Percentiles rank a stretch among this genome's conserved stretches.
Evolutionary conservation across 2,329 filamentous ascomycete genomes (phyloP).

Genomic region (Penicillium hordei): DNA sequence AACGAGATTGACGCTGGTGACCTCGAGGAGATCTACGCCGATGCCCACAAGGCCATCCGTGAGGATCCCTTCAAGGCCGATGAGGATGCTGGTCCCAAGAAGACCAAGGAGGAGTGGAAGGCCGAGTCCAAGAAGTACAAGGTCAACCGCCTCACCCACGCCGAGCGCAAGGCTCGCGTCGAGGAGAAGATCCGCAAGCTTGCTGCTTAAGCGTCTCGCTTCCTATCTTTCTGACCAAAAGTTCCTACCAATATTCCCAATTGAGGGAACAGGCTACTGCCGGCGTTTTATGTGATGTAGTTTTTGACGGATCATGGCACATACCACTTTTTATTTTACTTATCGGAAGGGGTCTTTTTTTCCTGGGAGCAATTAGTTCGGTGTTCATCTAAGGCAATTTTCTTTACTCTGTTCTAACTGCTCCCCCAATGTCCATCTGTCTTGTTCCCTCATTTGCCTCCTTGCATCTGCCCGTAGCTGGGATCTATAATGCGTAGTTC

Average conservation of each 20-base stretch:
- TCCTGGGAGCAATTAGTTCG: slow-evolving; percentile 33
- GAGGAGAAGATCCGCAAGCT: slow-evolving; percentile 89
- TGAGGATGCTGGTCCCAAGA: slow-evolving; percentile 72
- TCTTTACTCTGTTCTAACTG: slow-evolving; percentile 31
- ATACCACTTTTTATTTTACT: slow-evolving; percentile 29
- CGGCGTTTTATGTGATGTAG: slow-evolving; percentile 29
- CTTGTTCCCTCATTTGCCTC: slow-evolving; percentile 28
- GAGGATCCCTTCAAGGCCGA: slow-evolving; percentile 97
- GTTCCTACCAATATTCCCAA: slow-evolving; percentile 23
- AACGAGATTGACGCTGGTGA: slow-evolving; percentile 95
- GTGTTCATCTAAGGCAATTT: slow-evolving; percentile 35
- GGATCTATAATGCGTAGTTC: slow-evolving; percentile 1
- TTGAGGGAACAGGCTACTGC: slow-evolving; percentile 29
- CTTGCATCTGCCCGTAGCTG: slow-evolving; percentile 8
- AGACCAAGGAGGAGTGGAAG: slow-evolving; percentile 98
- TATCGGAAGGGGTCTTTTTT: slow-evolving; percentile 12
- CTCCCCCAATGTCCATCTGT: slow-evolving; percentile 33
- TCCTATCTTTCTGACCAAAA: slow-evolving; percentile 26
- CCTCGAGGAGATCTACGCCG: slow-evolving; percentile 92
- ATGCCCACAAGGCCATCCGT: slow-evolving; percentile 95
- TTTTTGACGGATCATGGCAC: slow-evolving; percentile 34
- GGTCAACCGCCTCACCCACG: slow-evolving; percentile 74
- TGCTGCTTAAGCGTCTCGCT: slow-evolving; percentile 41
- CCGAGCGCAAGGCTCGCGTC: slow-evolving; percentile 77
- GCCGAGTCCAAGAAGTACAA: slow-evolving; percentile 89